phyloP scores from a whole-genome alignment of 2,329 filamentous ascomycete genomes.

The Colletotrichum cuscutae region DNA sequence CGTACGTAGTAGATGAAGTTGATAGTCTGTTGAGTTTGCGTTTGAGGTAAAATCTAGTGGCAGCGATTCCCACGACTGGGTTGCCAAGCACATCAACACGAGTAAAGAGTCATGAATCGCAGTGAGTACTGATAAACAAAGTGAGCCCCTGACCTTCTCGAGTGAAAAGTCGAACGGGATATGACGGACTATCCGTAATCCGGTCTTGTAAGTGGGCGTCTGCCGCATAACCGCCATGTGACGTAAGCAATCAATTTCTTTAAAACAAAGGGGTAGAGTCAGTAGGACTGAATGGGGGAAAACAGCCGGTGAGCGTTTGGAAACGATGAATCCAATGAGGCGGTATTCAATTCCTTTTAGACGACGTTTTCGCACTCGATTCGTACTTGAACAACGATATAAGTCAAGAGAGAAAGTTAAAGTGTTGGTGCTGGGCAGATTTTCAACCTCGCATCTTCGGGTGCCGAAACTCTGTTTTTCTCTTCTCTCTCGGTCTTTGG shows the following conservation, averaged over 20 bases:
- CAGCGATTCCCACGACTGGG: background rate
- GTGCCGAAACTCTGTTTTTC: background rate
- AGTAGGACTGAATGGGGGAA: background rate
- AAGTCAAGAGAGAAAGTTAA: background rate
- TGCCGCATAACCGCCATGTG: background rate
- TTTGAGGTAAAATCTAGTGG: background rate
- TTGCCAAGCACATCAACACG: background rate
- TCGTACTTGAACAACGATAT: background rate
- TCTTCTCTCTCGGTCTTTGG: background rate
- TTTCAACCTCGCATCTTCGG: background rate
- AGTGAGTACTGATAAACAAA: background rate
- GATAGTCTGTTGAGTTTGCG: background rate
- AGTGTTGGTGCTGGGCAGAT: background rate
- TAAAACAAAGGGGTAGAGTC: background rate
- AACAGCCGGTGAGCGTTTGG: background rate
- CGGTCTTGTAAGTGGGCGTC: background rate
- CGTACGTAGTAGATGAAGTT: background rate
- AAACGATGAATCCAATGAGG: background rate
- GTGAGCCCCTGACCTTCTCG: background rate
- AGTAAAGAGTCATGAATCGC: background rate
- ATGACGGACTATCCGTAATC: background rate
- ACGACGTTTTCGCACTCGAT: background rate
- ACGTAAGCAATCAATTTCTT: slow-evolving; percentile 7
- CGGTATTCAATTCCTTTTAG: background rate
- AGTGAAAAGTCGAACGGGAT: background rate